Percentiles rank a stretch among this genome's conserved stretches.
Evolutionary conservation across 306 rosid genomes (phyloP).

Genomic region (Inga oerstediana): DNA sequence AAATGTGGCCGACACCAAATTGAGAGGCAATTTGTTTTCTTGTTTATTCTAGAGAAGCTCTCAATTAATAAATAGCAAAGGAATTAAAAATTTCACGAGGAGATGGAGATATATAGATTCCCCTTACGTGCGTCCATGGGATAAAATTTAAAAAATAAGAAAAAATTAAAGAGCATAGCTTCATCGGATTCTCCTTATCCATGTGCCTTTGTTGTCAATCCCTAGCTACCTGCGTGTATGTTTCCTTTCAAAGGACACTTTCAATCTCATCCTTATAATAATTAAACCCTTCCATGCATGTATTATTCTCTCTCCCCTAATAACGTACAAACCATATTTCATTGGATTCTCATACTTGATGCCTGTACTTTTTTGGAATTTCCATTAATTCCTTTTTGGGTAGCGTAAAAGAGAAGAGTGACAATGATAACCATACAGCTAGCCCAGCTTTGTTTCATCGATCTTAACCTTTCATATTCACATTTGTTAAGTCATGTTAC

Average conservation of each 20-base stretch:
- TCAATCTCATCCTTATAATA: slow-evolving; percentile 24
- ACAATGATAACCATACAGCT: slow-evolving; percentile 2
- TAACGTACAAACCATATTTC: slow-evolving; percentile 7
- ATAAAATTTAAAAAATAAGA: not conserved
- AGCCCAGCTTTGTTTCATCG: not conserved
- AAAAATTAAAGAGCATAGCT: slow-evolving; percentile 27
- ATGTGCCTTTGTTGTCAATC: not conserved
- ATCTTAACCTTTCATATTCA: slow-evolving; percentile 21
- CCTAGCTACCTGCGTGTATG: slow-evolving; percentile 12
- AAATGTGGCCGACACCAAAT: slow-evolving; percentile 32
- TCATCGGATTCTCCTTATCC: slow-evolving; percentile 61
- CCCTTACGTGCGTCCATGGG: slow-evolving; percentile 31
- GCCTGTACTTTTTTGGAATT: slow-evolving; percentile 33
- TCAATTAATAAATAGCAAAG: not conserved
- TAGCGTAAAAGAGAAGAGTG: slow-evolving; percentile 35
- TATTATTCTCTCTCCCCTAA: not conserved
- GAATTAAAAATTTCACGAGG: slow-evolving; percentile 46
- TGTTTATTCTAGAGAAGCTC: not conserved
- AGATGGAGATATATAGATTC: slow-evolving; percentile 36
- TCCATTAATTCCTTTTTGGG: slow-evolving; percentile 34
- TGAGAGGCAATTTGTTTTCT: not conserved
- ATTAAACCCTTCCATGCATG: slow-evolving; percentile 25
- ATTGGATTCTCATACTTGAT: slow-evolving; percentile 49
- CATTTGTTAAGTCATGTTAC: slow-evolving; percentile 23
- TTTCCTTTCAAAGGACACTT: slow-evolving; percentile 29